A percentile compares a stretch with the other conserved stretches of the same genome.
Evolutionary conservation across 306 rosid species (phyloP).

Genomic region (Bauhinia variegata): DNA sequence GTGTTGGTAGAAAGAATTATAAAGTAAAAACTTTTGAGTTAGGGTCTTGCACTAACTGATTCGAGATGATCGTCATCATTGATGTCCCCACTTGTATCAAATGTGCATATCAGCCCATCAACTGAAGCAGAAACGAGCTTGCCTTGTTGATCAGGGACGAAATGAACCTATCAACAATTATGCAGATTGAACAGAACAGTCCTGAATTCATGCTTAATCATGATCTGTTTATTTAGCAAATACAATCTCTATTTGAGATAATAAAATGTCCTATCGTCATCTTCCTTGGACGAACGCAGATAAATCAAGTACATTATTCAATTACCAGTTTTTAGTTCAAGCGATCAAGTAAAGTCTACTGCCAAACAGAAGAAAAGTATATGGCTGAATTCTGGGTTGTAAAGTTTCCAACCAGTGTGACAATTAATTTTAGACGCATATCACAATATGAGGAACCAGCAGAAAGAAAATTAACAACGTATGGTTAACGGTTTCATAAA

Average conservation of each 20-base stretch:
- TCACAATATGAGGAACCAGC: no score
- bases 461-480: no score
- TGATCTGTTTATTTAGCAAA: neutral
- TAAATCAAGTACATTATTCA: neutral
- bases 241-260: slow-evolving; percentile 4
- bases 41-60: slow-evolving; percentile 55
- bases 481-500: slow-evolving; percentile 4
- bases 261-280: neutral
- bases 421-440: no score
- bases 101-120: slow-evolving; percentile 91
- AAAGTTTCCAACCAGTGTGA: no score
- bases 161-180: slow-evolving; percentile 70
- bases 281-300: neutral
- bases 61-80: slow-evolving; percentile 88
- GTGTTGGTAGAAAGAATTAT: no score
- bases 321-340: no score
- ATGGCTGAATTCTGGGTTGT: no score
- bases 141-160: slow-evolving; percentile 69
- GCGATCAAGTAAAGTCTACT: no score
- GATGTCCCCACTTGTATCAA: slow-evolving; percentile 77
- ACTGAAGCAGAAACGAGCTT: slow-evolving; percentile 90
- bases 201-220: slow-evolving; percentile 8
- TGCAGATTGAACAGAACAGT: slow-evolving; percentile 16
- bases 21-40: slow-evolving; percentile 5
- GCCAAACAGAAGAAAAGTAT: no score